These are phyloP conservation scores for Cryptosporidium canis DNA, from an alignment of 169 alveolate genomes.

Conservation along the genomic window DNA sequence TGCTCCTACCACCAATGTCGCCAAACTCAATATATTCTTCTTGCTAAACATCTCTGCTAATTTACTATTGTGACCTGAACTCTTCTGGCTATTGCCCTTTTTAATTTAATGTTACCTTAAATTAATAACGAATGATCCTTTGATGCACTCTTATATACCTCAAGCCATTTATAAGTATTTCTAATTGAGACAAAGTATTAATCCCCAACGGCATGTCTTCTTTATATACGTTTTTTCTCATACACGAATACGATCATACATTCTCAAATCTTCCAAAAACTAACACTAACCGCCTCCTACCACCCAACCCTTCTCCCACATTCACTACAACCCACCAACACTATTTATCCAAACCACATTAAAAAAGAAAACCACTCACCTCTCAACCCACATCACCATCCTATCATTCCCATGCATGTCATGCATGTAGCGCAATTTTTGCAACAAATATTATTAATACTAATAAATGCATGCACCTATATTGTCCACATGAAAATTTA, in stretches of 20 bases:
- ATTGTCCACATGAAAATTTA: neutral
- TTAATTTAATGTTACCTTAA: slow-evolving; percentile 33
- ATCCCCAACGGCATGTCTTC: slow-evolving; percentile 3
- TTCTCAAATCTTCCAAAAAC: too few relatives aligned
- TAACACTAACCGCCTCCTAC: neutral
- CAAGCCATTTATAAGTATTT: slow-evolving; percentile 18
- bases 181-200: slow-evolving; percentile 25
- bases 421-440: too few relatives aligned
- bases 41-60: neutral
- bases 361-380: too few relatives aligned
- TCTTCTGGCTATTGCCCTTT: neutral
- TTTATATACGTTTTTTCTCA: neutral
- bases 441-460: too few relatives aligned
- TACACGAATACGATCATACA: slow-evolving; percentile 25
- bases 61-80: neutral
- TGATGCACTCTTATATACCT: neutral
- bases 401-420: too few relatives aligned
- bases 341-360: too few relatives aligned
- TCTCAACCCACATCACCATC: too few relatives aligned
- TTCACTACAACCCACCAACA: too few relatives aligned
- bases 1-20: slow-evolving; percentile 49
- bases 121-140: slow-evolving; percentile 8
- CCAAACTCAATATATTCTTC: slow-evolving; percentile 17
- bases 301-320: neutral
- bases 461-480: neutral